Evolutionary conservation across 2,329 filamentous ascomycete species (phyloP).

Genomic region (Aspergillus pseudotamarii): DNA sequence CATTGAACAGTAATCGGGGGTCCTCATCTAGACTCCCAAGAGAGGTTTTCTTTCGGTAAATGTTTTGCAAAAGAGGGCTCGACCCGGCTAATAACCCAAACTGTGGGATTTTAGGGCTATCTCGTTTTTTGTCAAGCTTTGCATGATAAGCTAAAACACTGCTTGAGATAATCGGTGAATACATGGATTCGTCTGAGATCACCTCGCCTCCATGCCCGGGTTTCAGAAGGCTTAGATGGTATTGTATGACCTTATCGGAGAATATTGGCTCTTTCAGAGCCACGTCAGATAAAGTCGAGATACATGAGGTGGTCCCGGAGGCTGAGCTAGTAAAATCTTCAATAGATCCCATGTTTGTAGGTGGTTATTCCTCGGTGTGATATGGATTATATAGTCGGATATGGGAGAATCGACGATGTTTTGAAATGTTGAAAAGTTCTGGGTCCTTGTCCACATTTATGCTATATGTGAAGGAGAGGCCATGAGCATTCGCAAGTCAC

Average conservation of each 20-base stretch:
- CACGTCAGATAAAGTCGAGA: neutral
- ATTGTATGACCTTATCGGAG: neutral
- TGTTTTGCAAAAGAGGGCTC: neutral
- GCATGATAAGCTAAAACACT: neutral
- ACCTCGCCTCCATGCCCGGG: neutral
- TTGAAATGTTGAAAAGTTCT: neutral
- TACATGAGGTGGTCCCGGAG: neutral
- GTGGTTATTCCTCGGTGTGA: neutral
- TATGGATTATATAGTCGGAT: neutral
- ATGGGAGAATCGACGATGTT: neutral
- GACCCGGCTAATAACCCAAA: neutral
- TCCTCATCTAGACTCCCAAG: slow-evolving; percentile 2
- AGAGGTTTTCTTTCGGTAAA: neutral
- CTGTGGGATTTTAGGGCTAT: neutral
- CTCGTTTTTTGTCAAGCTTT: neutral
- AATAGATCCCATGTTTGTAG: neutral
- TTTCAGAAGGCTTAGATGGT: neutral
- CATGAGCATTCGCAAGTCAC: neutral
- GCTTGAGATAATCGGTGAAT: neutral
- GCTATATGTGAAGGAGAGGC: neutral
- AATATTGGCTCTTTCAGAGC: neutral
- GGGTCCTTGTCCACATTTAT: neutral
- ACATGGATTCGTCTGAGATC: neutral
- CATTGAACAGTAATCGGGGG: slow-evolving; percentile 21
- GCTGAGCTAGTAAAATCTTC: neutral